These are phyloP conservation scores for Quercus parvula DNA, from an alignment of 306 rosid species.

Conservation along the genomic window DNA sequence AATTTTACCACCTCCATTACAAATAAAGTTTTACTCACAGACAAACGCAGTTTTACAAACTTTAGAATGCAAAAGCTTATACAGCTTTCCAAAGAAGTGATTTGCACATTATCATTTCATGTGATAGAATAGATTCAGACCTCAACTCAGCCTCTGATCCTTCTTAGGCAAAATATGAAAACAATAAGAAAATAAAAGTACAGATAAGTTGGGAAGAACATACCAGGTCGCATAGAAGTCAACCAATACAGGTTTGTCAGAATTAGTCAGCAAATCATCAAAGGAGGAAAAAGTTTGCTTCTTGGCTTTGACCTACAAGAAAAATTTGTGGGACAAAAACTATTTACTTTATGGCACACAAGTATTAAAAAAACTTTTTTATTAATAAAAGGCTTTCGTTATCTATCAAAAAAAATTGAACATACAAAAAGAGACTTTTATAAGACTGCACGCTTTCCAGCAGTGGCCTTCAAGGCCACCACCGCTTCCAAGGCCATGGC, in stretches of 20 bases:
- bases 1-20: neutral
- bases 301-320: conserved; percentile 73
- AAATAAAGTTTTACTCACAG: neutral
- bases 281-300: conserved; percentile 77
- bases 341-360: neutral
- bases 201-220: conserved; percentile 8
- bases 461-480: too few relatives aligned
- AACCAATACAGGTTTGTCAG: conserved; percentile 81
- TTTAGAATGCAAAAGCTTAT: neutral
- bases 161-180: too few relatives aligned
- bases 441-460: too few relatives aligned
- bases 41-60: neutral
- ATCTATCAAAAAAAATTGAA: too few relatives aligned
- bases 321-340: neutral
- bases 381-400: neutral
- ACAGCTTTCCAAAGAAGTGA: neutral
- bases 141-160: neutral
- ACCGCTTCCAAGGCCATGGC: too few relatives aligned
- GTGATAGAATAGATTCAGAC: neutral
- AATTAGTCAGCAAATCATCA: conserved; percentile 70
- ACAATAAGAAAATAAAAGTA: neutral
- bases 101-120: neutral
- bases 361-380: neutral
- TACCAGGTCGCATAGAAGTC: conserved; percentile 99
- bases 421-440: too few relatives aligned